A percentile compares a stretch with the other conserved stretches of the same genome.
Conservation (phyloP, 768 basidiomycete species). For the Phlebiopsis flavidoalba region DNA sequence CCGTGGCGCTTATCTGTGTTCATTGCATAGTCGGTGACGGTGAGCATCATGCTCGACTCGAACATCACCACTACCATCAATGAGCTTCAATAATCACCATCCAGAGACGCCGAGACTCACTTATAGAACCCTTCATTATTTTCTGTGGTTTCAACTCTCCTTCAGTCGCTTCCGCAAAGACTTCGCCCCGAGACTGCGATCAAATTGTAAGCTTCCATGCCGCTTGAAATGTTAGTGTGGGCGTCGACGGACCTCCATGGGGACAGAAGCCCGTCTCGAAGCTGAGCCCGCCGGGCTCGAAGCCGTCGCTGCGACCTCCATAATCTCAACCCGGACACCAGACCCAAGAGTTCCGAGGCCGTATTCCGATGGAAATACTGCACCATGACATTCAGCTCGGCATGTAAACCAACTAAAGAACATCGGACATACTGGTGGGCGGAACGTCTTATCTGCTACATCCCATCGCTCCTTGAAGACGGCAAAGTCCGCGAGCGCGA, state of each 20-base stretch:
- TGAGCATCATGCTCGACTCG: slow-evolving; percentile 57
- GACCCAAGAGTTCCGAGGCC: slow-evolving; percentile 59
- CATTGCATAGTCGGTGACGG: slow-evolving; percentile 61
- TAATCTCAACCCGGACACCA: slow-evolving; percentile 61
- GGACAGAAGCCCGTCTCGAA: slow-evolving; percentile 63
- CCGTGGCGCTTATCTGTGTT: slow-evolving; percentile 56
- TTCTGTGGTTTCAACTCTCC: slow-evolving; percentile 45
- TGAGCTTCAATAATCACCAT: too few species aligned
- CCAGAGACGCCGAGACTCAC: slow-evolving; percentile 25
- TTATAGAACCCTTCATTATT: slow-evolving; percentile 48
- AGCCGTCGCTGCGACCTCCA: slow-evolving; percentile 57
- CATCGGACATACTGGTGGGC: slow-evolving; percentile 43
- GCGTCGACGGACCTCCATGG: slow-evolving; percentile 44
- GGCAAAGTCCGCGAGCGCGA: slow-evolving; percentile 58
- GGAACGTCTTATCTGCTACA: slow-evolving; percentile 52
- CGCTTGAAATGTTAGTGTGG: neutral
- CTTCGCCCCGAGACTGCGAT: slow-evolving; percentile 51
- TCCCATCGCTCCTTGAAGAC: slow-evolving; percentile 66
- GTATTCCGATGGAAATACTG: slow-evolving; percentile 65
- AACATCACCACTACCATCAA: slow-evolving; percentile 52
- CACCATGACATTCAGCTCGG: neutral
- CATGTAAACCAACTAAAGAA: neutral
- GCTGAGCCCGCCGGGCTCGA: slow-evolving; percentile 57
- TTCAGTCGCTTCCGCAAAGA: slow-evolving; percentile 53
- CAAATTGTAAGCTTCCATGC: neutral